These are phyloP conservation scores for Kodamaea fungicola DNA, from an alignment of 1,139 yeast genomes.

Conservation along the genomic window DNA sequence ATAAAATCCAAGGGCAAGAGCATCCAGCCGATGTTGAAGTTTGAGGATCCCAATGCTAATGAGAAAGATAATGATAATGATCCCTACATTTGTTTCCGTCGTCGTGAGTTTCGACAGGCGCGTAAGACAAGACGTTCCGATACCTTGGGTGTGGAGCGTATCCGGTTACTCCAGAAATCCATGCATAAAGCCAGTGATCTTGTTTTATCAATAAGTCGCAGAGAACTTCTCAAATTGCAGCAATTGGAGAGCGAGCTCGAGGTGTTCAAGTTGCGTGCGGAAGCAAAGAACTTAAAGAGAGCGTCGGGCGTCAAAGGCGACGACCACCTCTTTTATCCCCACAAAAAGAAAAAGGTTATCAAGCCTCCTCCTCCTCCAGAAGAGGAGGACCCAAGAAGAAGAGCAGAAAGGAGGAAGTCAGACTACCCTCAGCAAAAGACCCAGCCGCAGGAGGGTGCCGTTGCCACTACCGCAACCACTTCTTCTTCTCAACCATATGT, in stretches of 20 bases:
- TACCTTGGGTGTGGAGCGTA: conserved; percentile 80
- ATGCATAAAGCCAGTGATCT: conserved; percentile 74
- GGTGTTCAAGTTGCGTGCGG: conserved; percentile 67
- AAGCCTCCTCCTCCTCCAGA: conserved; percentile 26
- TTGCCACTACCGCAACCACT: conserved; percentile 13
- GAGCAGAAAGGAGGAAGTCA: conserved; percentile 21
- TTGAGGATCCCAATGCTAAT: conserved; percentile 72
- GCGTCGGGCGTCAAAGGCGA: conserved; percentile 75
- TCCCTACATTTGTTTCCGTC: conserved; percentile 92
- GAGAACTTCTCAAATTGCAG: conserved; percentile 65
- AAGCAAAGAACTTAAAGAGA: conserved; percentile 71
- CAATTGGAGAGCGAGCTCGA: conserved; percentile 57
- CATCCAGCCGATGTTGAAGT: conserved; percentile 71
- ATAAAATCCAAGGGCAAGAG: conserved; percentile 66
- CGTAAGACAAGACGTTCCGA: conserved; percentile 96
- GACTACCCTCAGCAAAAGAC: conserved; percentile 17
- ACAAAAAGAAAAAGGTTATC: conserved; percentile 65
- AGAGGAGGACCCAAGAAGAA: conserved; percentile 28
- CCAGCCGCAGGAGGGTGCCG: conserved; percentile 15
- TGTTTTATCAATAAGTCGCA: conserved; percentile 64
- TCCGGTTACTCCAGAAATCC: conserved; percentile 71
- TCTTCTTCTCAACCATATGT: conserved; percentile 72
- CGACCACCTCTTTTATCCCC: conserved; percentile 78
- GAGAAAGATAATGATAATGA: conserved; percentile 89
- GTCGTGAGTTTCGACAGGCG: conserved; percentile 93